Base-by-base conservation (phyloP, 78 protist species). In the Mantamonas sphyraenae region DNA sequence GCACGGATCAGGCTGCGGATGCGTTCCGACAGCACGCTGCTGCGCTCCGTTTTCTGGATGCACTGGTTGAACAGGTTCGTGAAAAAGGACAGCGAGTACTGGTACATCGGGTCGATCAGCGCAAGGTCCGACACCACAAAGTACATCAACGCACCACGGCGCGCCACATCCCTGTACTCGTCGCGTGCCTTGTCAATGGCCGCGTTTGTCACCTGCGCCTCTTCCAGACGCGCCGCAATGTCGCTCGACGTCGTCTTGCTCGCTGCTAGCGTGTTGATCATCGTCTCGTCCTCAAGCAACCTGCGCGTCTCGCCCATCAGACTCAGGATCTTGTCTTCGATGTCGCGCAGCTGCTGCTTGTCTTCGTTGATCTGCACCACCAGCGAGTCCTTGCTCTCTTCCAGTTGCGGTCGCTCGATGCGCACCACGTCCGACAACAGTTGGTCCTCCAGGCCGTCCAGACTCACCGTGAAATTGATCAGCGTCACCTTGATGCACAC, bases 331-430 rank as follows among this genome's bases (percentile, higher is more conserved):
- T 73, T 26, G 63, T 82, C 84, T 74, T 92, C 93, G 43, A 74
- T 38, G 30, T 51, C 79, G 45, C 43, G 33, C 37, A 92, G 79
- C 83, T 66, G 43, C 31, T 16, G 4, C 65, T 39, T 47, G 77
- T 71, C 71, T 14, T 1, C 47, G 28, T 76, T 73, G 47, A 7
- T 69, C 62, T 82, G 55, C 45, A 62, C 37, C 35, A 88, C 53
- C 33, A 92, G 62, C 38, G 31, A 12, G 34, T 74, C 68, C 71
- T 75, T 73, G 56, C 16, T 0, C 57, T 76, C 87, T 74, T 92
- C 96, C 28, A 92, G 78, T 30, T 85, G 92, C 28, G 79, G 77
- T 47, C 73, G 60, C 74, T 91, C 95, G 50, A 73, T 66, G 20
- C 67, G 60, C 31, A 91, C 85, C 4, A 84, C 87, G 26, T 42